Percentiles rank a stretch among this genome's conserved stretches.
Evolutionary conservation across 2,329 filamentous ascomycete species (phyloP).

Genomic region (Westerdykella ornata): DNA sequence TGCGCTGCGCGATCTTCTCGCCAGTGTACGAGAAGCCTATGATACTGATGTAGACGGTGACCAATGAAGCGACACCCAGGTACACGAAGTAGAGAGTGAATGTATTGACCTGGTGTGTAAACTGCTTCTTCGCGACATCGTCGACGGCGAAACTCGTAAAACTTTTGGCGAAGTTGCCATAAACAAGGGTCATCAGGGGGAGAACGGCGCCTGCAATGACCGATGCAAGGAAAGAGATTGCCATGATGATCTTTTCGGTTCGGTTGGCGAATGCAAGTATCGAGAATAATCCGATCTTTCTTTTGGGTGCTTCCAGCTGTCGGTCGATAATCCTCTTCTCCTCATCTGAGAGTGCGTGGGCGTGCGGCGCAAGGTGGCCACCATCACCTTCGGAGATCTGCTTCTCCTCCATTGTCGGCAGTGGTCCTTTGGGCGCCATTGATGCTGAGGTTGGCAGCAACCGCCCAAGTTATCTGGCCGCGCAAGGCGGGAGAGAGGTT

Average conservation of each 20-base stretch:
- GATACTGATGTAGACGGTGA: constrained; percentile 69
- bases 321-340: constrained; percentile 32
- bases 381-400: constrained; percentile 16
- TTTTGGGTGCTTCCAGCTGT: constrained; percentile 39
- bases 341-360: constrained; percentile 18
- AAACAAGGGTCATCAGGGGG: constrained; percentile 60
- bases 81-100: constrained; percentile 38
- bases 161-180: constrained; percentile 35
- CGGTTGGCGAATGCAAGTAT: constrained; percentile 43
- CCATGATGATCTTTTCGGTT: constrained; percentile 38
- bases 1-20: constrained; percentile 43
- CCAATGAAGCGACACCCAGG: constrained; percentile 39
- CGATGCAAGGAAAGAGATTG: constrained; percentile 55
- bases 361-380: constrained; percentile 11
- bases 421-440: neutral
- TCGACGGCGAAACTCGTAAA: constrained; percentile 34
- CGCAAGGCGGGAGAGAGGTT: too few relatives aligned
- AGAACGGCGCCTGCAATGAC: constrained; percentile 68
- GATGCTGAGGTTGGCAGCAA: neutral
- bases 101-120: constrained; percentile 24
- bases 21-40: constrained; percentile 74
- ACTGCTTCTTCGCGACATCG: constrained; percentile 18
- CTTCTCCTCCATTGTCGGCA: constrained; percentile 16
- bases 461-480: too few relatives aligned
- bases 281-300: constrained; percentile 42